Evolutionary conservation across 768 basidiomycete genomes (phyloP).

Genomic region (Kwoniella sp.): DNA sequence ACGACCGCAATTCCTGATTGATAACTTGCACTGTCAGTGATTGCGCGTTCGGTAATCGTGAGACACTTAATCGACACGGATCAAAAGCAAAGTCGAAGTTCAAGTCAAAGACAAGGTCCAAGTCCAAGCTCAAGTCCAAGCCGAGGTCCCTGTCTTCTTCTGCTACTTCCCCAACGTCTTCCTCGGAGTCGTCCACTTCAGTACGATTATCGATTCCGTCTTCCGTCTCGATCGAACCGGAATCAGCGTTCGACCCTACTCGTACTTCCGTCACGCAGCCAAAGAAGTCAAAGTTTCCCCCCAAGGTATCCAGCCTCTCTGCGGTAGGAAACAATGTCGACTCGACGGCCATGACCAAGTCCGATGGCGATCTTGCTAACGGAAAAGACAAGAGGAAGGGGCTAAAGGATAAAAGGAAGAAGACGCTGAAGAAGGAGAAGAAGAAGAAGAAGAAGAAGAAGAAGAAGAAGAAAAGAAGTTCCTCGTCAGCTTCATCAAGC

Average conservation of each 20-base stretch:
- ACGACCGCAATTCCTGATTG: too few relatives aligned
- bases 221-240: background rate
- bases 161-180: background rate
- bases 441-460: background rate
- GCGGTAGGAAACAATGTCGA: too few relatives aligned
- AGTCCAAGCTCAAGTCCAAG: background rate
- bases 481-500: background rate
- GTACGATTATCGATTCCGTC: background rate
- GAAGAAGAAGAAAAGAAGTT: background rate
- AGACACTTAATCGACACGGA: background rate
- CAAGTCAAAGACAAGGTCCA: background rate
- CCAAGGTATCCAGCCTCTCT: too few relatives aligned
- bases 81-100: background rate
- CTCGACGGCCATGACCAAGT: too few relatives aligned
- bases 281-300: too few relatives aligned
- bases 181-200: background rate
- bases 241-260: background rate
- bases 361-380: too few relatives aligned
- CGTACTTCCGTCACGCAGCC: too few relatives aligned
- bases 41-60: constrained; percentile 11
- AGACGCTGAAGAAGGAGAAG: too few relatives aligned
- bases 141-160: too few relatives aligned
- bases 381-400: too few relatives aligned
- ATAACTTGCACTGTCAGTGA: background rate
- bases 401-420: too few relatives aligned